Conservation (phyloP, 2,329 filamentous ascomycete genomes). For the Monosporascus ibericus region DNA sequence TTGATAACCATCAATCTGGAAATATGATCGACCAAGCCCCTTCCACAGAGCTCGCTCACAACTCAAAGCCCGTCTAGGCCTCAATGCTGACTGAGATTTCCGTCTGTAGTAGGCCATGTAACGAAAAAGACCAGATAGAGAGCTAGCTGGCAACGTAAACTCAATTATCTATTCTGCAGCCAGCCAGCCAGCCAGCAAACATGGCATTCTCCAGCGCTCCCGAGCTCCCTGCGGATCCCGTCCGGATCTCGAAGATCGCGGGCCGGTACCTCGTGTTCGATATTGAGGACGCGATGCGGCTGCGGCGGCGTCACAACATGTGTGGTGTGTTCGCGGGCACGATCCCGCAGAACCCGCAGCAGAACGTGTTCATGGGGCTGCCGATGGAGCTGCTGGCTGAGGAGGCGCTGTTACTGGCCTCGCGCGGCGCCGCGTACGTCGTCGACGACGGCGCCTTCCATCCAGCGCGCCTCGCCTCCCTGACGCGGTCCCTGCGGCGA, state of each 20-base stretch:
- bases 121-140: neutral
- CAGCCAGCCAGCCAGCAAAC: neutral
- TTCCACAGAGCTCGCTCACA: slow-evolving; percentile 16
- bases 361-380: slow-evolving; percentile 87
- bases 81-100: neutral
- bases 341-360: slow-evolving; percentile 85
- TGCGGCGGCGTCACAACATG: slow-evolving; percentile 76
- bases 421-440: slow-evolving; percentile 69
- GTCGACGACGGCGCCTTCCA: slow-evolving; percentile 75
- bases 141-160: neutral
- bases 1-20: slow-evolving; percentile 41
- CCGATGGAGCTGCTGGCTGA: slow-evolving; percentile 88
- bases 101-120: neutral
- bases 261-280: slow-evolving; percentile 88
- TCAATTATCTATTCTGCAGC: neutral
- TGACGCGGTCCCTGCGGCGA: slow-evolving; percentile 58
- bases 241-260: slow-evolving; percentile 76
- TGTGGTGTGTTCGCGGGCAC: slow-evolving; percentile 82
- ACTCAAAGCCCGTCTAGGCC: neutral
- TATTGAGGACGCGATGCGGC: slow-evolving; percentile 67
- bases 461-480: slow-evolving; percentile 52
- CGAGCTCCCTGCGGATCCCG: slow-evolving; percentile 25
- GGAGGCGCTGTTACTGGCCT: slow-evolving; percentile 76
- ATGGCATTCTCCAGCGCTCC: slow-evolving; percentile 12
- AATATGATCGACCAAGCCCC: slow-evolving; percentile 35